Base-by-base conservation (phyloP, 331 rosid species). In the Telfairia occidentalis region DNA sequence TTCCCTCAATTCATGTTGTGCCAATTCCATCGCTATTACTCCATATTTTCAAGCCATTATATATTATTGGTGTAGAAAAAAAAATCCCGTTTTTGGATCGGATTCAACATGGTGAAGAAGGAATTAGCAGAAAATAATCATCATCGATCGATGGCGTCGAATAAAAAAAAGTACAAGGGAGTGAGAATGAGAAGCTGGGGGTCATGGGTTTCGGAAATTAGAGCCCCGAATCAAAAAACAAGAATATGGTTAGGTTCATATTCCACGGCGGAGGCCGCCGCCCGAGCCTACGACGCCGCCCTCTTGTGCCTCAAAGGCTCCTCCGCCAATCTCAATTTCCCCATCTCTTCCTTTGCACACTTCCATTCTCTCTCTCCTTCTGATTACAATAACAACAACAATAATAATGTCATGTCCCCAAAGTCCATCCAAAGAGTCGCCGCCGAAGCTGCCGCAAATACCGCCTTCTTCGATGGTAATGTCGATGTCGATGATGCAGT, bases 101-200 rank as follows among this genome's bases (percentile, higher is more conserved):
- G 2, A 59, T 13, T 32, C 67, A 40, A 67, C 7, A 70, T 70
- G 75, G 75, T 70, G 75, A 70, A 70, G 75, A 70, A 70, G 58
- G 75, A 70, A 61, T 61, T 30, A 5, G 42, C 9, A 1, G n/a
- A n/a, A n/a, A 28, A 70, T 26, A 30, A 61, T 30, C 15, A 16
- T 10, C 37, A 26, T 69, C 55, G 26, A 7, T 55, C 79, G 52
- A 32, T 72, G 35, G 8, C 67, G 24, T n/a, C 77, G 10, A 54
- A 13, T 12, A 90, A 83, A 40, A 92, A 78, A 79, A 92, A 93
- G 89, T 95, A 81, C 88, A 95, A 88, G 81, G 99, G 99, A 78
- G 99, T 95, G 26, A 90, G 99, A 84, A 95, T 91, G 97, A 90
- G 99, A 59, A 92, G 90, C 48, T 95, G 99, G 99, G 99, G 99